phyloP scores from a whole-genome alignment of 441 rosid genomes.

The Daphne laureola region DNA sequence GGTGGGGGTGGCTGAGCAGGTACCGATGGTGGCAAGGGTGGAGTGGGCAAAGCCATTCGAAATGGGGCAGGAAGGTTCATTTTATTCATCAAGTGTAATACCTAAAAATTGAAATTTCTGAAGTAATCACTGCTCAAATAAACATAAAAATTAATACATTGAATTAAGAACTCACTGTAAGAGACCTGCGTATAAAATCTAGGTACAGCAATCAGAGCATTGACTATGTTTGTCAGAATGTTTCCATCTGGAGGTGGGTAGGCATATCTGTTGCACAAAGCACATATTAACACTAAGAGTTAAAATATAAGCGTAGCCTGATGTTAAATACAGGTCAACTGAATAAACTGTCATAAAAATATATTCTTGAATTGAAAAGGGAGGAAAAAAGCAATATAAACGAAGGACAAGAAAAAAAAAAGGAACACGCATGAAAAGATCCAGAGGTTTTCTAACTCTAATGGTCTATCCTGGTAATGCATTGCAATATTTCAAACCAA shows the following conservation, averaged over 20 bases:
- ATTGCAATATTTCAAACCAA: too few species aligned
- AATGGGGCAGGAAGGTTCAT: constrained; percentile 98
- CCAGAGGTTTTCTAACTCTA: too few species aligned
- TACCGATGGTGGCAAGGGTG: constrained; percentile 68
- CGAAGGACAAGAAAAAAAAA: too few species aligned
- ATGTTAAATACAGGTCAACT: too few species aligned
- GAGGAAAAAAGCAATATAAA: too few species aligned
- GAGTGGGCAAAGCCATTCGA: constrained; percentile 90
- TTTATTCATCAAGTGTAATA: constrained; percentile 97
- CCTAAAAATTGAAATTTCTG: constrained; percentile 29
- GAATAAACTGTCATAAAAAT: too few species aligned
- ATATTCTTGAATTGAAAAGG: too few species aligned
- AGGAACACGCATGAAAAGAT: too few species aligned
- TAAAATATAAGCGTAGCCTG: neutral
- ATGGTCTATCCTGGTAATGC: too few species aligned
- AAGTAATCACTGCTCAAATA: too few species aligned
- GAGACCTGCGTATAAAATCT: constrained; percentile 89
- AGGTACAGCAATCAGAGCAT: constrained; percentile 96
- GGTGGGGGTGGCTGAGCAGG: constrained; percentile 39
- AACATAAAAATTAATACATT: constrained; percentile 5
- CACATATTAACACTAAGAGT: constrained; percentile 7
- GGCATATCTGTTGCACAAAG: constrained; percentile 64
- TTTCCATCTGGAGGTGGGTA: constrained; percentile 98
- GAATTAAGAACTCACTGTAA: neutral
- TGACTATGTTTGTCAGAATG: constrained; percentile 86